These are phyloP conservation scores for Penicillium flavigenum DNA, from an alignment of 495 filamentous ascomycete species.

Conservation along the genomic window DNA sequence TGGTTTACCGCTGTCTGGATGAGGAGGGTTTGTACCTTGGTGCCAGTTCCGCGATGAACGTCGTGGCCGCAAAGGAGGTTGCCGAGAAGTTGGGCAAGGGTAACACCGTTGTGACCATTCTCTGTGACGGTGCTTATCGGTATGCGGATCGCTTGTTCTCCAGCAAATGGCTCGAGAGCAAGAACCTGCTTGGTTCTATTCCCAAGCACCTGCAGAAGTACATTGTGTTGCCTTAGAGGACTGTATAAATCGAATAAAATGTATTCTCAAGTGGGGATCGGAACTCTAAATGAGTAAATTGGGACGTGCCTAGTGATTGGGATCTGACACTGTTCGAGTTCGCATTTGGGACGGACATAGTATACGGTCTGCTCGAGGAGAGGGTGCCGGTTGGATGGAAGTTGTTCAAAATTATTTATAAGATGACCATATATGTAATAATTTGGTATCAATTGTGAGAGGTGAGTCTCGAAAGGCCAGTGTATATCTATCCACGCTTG, in stretches of 20 bases:
- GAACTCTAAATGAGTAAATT: neutral
- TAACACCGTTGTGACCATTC: constrained; percentile 86
- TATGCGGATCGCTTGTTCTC: constrained; percentile 95
- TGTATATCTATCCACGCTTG: constrained; percentile 14
- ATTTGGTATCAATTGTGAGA: constrained; percentile 13
- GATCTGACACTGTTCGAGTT: neutral
- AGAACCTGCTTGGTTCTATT: constrained; percentile 78
- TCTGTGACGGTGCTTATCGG: constrained; percentile 93
- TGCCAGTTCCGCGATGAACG: constrained; percentile 88
- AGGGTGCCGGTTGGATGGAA: neutral
- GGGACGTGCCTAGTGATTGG: neutral
- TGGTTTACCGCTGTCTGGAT: constrained; percentile 96
- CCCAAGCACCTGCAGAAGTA: constrained; percentile 87
- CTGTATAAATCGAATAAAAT: constrained; percentile 19
- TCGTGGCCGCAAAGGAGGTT: constrained; percentile 91
- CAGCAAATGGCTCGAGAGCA: constrained; percentile 79
- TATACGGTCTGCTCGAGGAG: neutral
- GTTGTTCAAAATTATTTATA: neutral
- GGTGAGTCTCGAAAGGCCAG: constrained; percentile 11
- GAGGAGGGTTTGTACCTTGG: constrained; percentile 97
- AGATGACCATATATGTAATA: neutral
- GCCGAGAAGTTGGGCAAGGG: constrained; percentile 87
- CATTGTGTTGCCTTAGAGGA: constrained; percentile 75
- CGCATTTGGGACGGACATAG: neutral
- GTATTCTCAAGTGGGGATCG: neutral